phyloP scores from a whole-genome alignment of 1,139 yeast species.

The Sugiyamaella novakii region DNA sequence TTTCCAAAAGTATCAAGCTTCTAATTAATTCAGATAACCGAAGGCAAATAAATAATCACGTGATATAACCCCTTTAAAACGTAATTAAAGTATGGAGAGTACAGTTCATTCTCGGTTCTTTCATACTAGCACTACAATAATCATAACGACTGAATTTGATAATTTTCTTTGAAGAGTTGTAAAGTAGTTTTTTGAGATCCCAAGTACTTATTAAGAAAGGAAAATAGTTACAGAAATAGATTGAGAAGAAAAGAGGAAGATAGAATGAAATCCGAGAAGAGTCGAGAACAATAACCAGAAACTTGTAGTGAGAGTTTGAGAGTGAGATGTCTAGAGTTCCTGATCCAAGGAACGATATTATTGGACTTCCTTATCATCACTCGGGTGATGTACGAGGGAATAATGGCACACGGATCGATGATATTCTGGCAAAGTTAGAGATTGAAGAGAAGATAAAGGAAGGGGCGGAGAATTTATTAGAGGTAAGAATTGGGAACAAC shows the following conservation, averaged over 20 bases:
- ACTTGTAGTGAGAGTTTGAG: neutral
- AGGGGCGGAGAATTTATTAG: slow-evolving; percentile 47
- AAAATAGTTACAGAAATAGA: neutral
- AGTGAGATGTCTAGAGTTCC: slow-evolving; percentile 22
- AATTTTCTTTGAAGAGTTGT: too few relatives aligned
- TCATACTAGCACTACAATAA: too few relatives aligned
- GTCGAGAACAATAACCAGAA: neutral
- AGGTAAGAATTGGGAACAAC: too few relatives aligned
- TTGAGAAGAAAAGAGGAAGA: neutral
- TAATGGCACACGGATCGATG: slow-evolving; percentile 32
- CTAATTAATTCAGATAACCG: too few relatives aligned
- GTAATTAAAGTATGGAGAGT: too few relatives aligned
- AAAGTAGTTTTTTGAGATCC: too few relatives aligned
- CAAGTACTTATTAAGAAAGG: neutral
- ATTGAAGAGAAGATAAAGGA: slow-evolving; percentile 46
- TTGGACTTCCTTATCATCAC: slow-evolving; percentile 27
- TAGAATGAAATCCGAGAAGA: slow-evolving; percentile 1
- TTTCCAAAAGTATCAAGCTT: too few relatives aligned
- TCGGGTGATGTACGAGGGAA: slow-evolving; percentile 21
- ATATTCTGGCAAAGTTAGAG: slow-evolving; percentile 42
- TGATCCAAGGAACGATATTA: slow-evolving; percentile 27
- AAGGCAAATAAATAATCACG: too few relatives aligned
- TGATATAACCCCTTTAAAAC: neutral
- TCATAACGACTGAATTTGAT: too few relatives aligned
- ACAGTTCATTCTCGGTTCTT: too few relatives aligned